These are phyloP conservation scores for Pascua sp. DNA, from an alignment of 1,284 basidiomycete genomes.

Conservation along the genomic window DNA sequence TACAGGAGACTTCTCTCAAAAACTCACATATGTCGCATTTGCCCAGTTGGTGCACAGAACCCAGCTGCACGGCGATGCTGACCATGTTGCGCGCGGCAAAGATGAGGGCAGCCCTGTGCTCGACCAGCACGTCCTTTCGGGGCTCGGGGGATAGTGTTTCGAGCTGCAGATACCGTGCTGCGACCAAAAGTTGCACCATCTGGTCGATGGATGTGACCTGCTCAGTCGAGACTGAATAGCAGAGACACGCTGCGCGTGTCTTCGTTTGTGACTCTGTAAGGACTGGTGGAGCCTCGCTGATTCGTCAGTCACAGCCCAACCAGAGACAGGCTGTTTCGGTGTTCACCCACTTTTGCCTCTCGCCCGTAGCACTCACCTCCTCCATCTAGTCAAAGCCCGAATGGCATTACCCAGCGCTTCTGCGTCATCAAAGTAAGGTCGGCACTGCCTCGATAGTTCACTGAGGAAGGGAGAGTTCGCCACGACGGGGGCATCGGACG, in stretches of 20 bases:
- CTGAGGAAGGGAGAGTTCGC: conserved; percentile 12
- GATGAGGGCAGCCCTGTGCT: conserved; percentile 2
- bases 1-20: too few relatives aligned
- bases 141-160: conserved; percentile 9
- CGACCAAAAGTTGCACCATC: conserved; percentile 12
- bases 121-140: background rate
- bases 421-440: conserved; percentile 6
- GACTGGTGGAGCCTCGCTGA: background rate
- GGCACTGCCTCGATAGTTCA: conserved; percentile 6
- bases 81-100: conserved; percentile 7
- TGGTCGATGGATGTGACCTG: conserved; percentile 13
- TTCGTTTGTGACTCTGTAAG: background rate
- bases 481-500: conserved; percentile 8
- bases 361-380: background rate
- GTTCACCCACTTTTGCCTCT: too few relatives aligned
- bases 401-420: conserved; percentile 11
- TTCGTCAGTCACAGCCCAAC: background rate
- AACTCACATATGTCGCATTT: conserved; percentile 15
- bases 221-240: conserved; percentile 12
- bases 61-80: conserved; percentile 10
- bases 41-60: conserved; percentile 2
- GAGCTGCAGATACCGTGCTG: conserved; percentile 11
- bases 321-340: background rate
- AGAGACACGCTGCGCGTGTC: background rate
- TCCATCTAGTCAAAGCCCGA: conserved; percentile 4